These are phyloP conservation scores for Acephala macrosclerotiorum DNA, from an alignment of 2,329 filamentous ascomycete species.

Conservation along the genomic window DNA sequence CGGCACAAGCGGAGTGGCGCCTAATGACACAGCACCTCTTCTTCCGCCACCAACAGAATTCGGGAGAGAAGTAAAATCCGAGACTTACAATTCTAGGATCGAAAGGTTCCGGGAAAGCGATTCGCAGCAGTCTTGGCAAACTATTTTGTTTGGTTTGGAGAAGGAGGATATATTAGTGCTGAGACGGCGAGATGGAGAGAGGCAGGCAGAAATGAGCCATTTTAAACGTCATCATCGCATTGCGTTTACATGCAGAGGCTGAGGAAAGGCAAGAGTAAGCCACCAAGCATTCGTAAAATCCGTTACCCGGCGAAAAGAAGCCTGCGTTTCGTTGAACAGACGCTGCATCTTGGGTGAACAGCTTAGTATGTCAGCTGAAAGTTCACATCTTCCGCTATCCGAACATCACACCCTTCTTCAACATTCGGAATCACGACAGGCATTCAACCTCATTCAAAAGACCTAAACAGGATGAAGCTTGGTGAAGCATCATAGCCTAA, in stretches of 20 bases:
- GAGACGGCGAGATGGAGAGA: no score
- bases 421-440: not conserved
- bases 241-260: not conserved
- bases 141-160: not conserved
- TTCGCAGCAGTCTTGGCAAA: not conserved
- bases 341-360: not conserved
- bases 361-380: not conserved
- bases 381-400: not conserved
- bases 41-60: not conserved
- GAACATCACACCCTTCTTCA: not conserved
- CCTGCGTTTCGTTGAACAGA: not conserved
- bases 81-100: not conserved
- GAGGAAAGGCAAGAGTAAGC: not conserved
- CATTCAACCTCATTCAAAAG: not conserved
- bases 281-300: not conserved
- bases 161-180: not conserved
- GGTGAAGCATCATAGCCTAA: not conserved
- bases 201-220: not conserved
- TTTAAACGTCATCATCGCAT: not conserved
- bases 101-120: not conserved
- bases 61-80: not conserved
- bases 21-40: conserved; percentile 11
- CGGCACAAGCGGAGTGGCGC: conserved; percentile 11
- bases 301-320: not conserved
- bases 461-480: no score